These are phyloP conservation scores for Aspergillus pseudoterreus DNA, from an alignment of 2,329 filamentous ascomycete species.

Conservation along the genomic window DNA sequence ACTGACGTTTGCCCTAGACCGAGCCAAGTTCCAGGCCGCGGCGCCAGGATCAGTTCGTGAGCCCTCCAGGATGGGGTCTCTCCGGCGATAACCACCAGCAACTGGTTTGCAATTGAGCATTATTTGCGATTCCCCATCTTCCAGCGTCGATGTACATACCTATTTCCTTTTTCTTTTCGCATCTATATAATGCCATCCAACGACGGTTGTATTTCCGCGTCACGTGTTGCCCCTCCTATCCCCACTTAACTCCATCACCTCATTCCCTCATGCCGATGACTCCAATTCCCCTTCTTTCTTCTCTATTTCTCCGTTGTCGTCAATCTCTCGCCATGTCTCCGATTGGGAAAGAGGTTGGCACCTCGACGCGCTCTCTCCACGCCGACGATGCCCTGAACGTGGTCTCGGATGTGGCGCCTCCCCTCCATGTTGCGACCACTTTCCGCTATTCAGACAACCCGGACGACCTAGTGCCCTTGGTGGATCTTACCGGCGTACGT, in stretches of 20 bases:
- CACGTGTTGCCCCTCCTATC: constrained; percentile 5
- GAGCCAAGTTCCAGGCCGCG: constrained; percentile 34
- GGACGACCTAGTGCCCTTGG: constrained; percentile 54
- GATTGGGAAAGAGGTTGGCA: constrained; percentile 20
- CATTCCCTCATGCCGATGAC: background rate
- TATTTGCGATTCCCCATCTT: background rate
- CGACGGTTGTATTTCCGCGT: background rate
- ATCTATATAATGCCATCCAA: background rate
- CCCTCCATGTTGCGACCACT: constrained; percentile 87
- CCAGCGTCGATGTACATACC: background rate
- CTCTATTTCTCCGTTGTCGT: constrained; percentile 8
- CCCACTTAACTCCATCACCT: background rate
- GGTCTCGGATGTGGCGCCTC: constrained; percentile 77
- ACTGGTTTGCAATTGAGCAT: background rate
- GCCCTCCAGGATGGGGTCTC: constrained; percentile 38
- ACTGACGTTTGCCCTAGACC: constrained; percentile 25
- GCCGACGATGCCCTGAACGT: constrained; percentile 74
- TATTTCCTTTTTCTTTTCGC: background rate
- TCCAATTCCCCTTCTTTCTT: constrained; percentile 14
- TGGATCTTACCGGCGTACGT: constrained; percentile 50
- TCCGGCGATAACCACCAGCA: constrained; percentile 30
- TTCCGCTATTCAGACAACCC: constrained; percentile 77
- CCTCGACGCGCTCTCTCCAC: constrained; percentile 73
- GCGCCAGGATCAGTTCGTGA: constrained; percentile 38
- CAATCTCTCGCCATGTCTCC: constrained; percentile 24